Evolutionary conservation across 441 rosid genomes (phyloP), one percentile per base, ranked within the genome.

Genomic region (Pelargonium australe): DNA sequence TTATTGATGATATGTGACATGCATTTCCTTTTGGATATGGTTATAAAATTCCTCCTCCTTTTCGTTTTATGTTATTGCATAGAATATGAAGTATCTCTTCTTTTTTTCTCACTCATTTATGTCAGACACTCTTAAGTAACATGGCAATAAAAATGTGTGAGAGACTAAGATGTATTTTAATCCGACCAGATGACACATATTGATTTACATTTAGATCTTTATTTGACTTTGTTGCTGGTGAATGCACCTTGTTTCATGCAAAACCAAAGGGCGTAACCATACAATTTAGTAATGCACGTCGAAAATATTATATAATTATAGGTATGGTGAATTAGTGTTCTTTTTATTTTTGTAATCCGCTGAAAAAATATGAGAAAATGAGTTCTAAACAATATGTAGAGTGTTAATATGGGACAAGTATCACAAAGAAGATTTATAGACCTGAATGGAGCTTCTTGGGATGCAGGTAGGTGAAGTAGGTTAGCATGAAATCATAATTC

Each of bases 1-100:
- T 67, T 5, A n/a, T 53, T 20, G 31, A 63, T 63, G 67, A 43
- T 11, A 60, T 63, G n/a, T 66, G 16, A 16, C 31, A 5, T 65
- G 13, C 3, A 44, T 10, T 58, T 20, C 51, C 28, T 63, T 62
- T 63, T n/a, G 9, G 47, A 41, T 68, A 14, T 47, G 43, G 16
- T 37, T 23, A 31, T 45, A n/a, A 53, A 12, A 45, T 58, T 41
- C 16, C 69, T 31, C 11, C 12, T 49, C 9, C 34, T 34, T 7
- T 64, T 34, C 64, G 5, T 43, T 23, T 65, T 47, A 16, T 58
- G 47, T 45, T 66, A 47, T 70, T 49, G 3, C 5, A 1, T 6
- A 53, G 12, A 28, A 40, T 20, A 31, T 10, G 60, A 51, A 7
- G 47, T 43, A 25, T 25, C 31, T 43, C 1, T 5, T 43, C 10